Conservation (phyloP, 495 filamentous ascomycete genomes). For the Neurospora africana region DNA sequence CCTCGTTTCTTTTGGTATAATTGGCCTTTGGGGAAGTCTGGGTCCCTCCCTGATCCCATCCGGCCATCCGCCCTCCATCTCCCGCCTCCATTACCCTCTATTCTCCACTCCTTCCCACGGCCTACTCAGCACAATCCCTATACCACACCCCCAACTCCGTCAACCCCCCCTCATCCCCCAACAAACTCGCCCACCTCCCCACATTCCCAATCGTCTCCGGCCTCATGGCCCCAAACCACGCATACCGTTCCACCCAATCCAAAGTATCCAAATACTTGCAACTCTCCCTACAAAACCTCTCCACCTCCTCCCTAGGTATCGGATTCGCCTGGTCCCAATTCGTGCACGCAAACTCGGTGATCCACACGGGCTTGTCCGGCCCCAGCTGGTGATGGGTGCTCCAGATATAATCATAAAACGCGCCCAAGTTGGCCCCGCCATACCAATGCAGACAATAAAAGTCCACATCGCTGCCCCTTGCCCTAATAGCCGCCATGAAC, state of each 20-base stretch:
- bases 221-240: slow-evolving; percentile 18
- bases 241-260: slow-evolving; percentile 19
- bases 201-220: slow-evolving; percentile 11
- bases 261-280: slow-evolving; percentile 15
- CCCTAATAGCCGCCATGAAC: slow-evolving; percentile 7
- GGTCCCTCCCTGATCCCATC: not conserved
- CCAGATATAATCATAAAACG: slow-evolving; percentile 20
- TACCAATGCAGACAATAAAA: slow-evolving; percentile 19
- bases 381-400: slow-evolving; percentile 14
- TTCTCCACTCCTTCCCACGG: not conserved
- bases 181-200: slow-evolving; percentile 12
- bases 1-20: not conserved
- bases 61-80: not conserved
- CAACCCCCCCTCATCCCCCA: slow-evolving; percentile 8
- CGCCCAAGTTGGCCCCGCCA: slow-evolving; percentile 6
- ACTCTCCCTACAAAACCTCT: slow-evolving; percentile 10
- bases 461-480: slow-evolving; percentile 8
- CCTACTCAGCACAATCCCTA: slow-evolving; percentile 6
- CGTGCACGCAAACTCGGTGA: slow-evolving; percentile 16
- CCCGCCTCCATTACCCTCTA: not conserved
- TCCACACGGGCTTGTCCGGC: slow-evolving; percentile 12
- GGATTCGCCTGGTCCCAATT: slow-evolving; percentile 12
- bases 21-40: not conserved
- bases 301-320: slow-evolving; percentile 7
- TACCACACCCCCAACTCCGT: slow-evolving; percentile 13